Base-by-base conservation (phyloP, 208 protist genomes). In the Leishmania turanica region DNA sequence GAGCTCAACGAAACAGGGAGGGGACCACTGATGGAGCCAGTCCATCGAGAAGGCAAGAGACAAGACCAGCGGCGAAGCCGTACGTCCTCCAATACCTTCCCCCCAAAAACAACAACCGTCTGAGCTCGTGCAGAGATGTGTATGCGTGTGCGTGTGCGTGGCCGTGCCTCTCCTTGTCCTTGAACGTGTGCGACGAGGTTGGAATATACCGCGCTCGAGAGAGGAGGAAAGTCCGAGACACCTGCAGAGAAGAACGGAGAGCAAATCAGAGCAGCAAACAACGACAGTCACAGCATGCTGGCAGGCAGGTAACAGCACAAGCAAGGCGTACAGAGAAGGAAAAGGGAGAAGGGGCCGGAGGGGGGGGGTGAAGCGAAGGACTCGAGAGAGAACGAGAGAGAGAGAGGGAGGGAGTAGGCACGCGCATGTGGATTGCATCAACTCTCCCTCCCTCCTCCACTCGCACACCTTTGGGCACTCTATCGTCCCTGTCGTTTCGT, bases 271-370 rank as follows among this genome's bases (percentile, higher is more conserved):
- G 13, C 27, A 76, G 45, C 62, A 21, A 15, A 27, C n/a, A 77
- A 79, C 60, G 45, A 81, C 51, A 9, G 27, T 0, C 45, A 24
- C 11, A 66, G 8, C 49, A 53, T 17, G n/a, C 13, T 54, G 21
- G 31, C 62, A 21, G 13, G 31, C 13, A 68, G 9, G 31, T 15
- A 34, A 40, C 9, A 68, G 31, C 31, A 40, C 8, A 68, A 64
- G 75, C 79, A 70, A 74, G 56, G 40, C 27, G 77, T 11, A 34
- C 0, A 64, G 31, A 86, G 68, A 83, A 75, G 17, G 72, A 81
- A 78, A 24, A 65, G 70, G 37, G 73, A 76, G 51, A 75, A 75
- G 27, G 66, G 66, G 51, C 56, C 45, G 40, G 51, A 13, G 71
- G 51, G 40, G 51, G 4, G 71, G 51, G 6, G 40, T 8, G 47